Evolutionary conservation across 169 alveolate species (phyloP), one percentile per base, ranked within the genome.

Genomic region (Theileria orientalis): DNA sequence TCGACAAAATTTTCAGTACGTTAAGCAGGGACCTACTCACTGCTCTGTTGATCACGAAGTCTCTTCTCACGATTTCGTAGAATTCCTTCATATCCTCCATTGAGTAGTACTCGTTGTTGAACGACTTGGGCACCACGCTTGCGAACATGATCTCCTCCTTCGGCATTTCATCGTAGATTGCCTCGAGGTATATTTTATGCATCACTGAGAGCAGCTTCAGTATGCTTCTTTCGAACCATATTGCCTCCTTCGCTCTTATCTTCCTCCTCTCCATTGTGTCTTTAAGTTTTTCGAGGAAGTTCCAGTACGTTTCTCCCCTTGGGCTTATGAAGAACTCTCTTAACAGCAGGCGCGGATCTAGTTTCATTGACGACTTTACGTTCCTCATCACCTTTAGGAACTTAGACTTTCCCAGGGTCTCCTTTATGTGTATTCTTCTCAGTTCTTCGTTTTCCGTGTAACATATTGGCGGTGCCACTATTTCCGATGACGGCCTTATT

Each of bases 81-180:
- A 47, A 79, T 44, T 71, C 25, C 32, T 16, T 49, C 8, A 82
- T 32, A 35, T 82, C 89, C 9, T 63, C 74, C 85, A 74, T 66
- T 35, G 54, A 32, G 21, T 59, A 42, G 47, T 57, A 82, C 37
- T 57, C 74, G 40, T 71, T 60, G 0, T 19, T 29, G 3, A 42
- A 40, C 11, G 84, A 68, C 63, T 73, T n/a, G 14, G 89, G 89
- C 11, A 74, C 80, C 29, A 82, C 29, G 32, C 83, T 64, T 9
- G 85, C 76, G 64, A 64, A 82, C 47, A 82, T 74, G 9, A 73
- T 35, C 29, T 60, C 30, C 64, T 71, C 83, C 16, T 66, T 63
- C 37, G 74, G 77, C 19, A 56, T 16, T n/a, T 35, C 32, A 23
- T 82, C 85, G 37, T 72, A 73, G 14, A 73, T 74, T 7, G 70